These are phyloP conservation scores for Boletus insuetus DNA, from an alignment of 768 basidiomycete genomes.

Conservation along the genomic window DNA sequence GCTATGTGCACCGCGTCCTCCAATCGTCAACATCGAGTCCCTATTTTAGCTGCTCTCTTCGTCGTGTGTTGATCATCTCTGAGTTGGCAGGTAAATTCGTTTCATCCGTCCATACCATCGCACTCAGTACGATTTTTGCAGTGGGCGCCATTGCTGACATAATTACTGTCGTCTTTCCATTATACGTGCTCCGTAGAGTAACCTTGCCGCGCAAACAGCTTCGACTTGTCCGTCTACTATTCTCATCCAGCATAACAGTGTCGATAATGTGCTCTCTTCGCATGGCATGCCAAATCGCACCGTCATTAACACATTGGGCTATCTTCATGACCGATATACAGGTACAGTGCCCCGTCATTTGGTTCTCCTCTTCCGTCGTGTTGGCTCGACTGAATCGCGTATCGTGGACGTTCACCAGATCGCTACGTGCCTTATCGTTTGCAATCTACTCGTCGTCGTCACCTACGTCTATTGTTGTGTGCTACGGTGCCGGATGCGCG, in stretches of 20 bases:
- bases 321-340: slow-evolving; percentile 1
- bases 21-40: not conserved
- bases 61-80: not conserved
- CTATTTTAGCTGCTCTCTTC: not conserved
- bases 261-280: not conserved
- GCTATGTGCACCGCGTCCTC: not conserved
- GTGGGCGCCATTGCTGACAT: not conserved
- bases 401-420: slow-evolving; percentile 6
- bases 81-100: slow-evolving; percentile 4
- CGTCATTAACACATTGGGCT: not conserved
- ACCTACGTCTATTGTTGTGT: slow-evolving; percentile 28
- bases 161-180: not conserved
- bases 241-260: slow-evolving; percentile 2
- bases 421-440: slow-evolving; percentile 14
- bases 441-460: slow-evolving; percentile 23
- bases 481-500: not conserved
- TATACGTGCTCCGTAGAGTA: slow-evolving; percentile 7
- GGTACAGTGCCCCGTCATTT: not conserved
- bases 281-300: not conserved
- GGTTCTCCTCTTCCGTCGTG: not conserved
- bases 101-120: not conserved
- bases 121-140: not conserved
- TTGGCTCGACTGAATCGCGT: no score
- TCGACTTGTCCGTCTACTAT: slow-evolving; percentile 11
- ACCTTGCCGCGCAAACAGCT: not conserved